phyloP scores from a whole-genome alignment of 164 flowering plant species.

The Euptelea pleiosperma region DNA sequence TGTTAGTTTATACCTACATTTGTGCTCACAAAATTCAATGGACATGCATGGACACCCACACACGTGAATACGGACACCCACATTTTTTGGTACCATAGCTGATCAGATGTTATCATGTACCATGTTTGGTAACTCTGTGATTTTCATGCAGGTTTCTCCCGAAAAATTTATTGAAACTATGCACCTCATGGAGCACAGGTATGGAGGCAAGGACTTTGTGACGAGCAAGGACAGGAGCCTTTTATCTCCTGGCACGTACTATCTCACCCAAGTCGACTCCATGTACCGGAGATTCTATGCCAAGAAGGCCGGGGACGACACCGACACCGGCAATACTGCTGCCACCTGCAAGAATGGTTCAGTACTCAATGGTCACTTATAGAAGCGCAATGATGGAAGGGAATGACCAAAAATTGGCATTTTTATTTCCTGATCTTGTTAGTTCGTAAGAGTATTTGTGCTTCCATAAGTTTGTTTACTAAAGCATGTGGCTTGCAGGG shows the following conservation, averaged over 20 bases:
- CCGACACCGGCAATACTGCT: not conserved
- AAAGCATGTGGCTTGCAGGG: conserved; percentile 2
- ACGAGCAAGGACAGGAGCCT: conserved; percentile 78
- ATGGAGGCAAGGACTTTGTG: conserved; percentile 84
- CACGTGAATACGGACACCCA: too few relatives aligned
- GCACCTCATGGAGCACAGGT: conserved; percentile 94
- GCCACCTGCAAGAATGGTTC: conserved; percentile 37
- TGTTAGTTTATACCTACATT: too few relatives aligned
- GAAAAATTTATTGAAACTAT: conserved; percentile 75
- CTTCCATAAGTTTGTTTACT: conserved; percentile 1
- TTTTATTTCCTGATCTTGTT: conserved; percentile 7
- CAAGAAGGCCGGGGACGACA: conserved; percentile 39
- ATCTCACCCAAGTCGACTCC: conserved; percentile 85
- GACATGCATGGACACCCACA: too few relatives aligned
- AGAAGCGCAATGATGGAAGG: not conserved
- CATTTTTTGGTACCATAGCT: too few relatives aligned
- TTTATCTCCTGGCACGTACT: conserved; percentile 74
- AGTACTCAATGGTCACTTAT: conserved; percentile 62
- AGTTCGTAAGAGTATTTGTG: conserved; percentile 4
- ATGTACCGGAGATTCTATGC: conserved; percentile 88
- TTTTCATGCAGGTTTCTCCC: conserved; percentile 55
- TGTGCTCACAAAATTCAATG: too few relatives aligned
- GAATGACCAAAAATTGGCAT: conserved; percentile 12
- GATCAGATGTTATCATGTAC: too few relatives aligned
- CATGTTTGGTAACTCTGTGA: too few relatives aligned